Percentiles rank a stretch among this genome's conserved stretches.
phyloP scores from a whole-genome alignment of 2,329 filamentous ascomycete species.

The Epichloe gansuensis region DNA sequence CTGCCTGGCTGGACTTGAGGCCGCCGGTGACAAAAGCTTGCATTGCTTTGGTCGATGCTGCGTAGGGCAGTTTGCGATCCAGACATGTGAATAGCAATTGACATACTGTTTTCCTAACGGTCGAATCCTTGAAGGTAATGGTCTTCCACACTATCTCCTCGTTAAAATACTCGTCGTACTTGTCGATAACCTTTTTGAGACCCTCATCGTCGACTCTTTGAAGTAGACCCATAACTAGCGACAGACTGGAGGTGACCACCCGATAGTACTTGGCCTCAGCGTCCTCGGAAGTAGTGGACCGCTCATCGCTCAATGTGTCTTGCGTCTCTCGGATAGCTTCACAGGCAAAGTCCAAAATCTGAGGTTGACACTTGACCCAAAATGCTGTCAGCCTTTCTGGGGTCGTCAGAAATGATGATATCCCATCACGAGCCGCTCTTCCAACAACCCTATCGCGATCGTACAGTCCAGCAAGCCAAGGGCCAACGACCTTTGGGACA shows the following conservation, averaged over 20 bases:
- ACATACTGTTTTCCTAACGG: conserved; percentile 37
- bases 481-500: conserved; percentile 63
- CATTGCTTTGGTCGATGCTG: conserved; percentile 37
- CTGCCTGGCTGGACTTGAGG: conserved; percentile 56
- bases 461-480: conserved; percentile 85
- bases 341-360: conserved; percentile 70
- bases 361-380: conserved; percentile 67
- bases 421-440: conserved; percentile 62
- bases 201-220: conserved; percentile 34
- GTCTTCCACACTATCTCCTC: conserved; percentile 55
- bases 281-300: conserved; percentile 73
- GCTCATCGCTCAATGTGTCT: conserved; percentile 76
- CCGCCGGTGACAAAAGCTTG: conserved; percentile 58
- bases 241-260: conserved; percentile 47
- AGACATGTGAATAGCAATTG: conserved; percentile 38
- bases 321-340: conserved; percentile 70
- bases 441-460: conserved; percentile 71
- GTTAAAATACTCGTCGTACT: conserved; percentile 54
- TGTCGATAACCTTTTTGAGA: conserved; percentile 43
- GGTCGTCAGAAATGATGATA: conserved; percentile 62
- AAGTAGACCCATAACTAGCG: conserved; percentile 40
- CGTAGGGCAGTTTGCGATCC: conserved; percentile 33
- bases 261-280: conserved; percentile 74
- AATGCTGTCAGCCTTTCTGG: conserved; percentile 67
- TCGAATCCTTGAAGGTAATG: conserved; percentile 47